A percentile compares a stretch with the other conserved stretches of the same genome.
phyloP scores from a whole-genome alignment of 306 rosid genomes.

The Hippophae gyantsensis region DNA sequence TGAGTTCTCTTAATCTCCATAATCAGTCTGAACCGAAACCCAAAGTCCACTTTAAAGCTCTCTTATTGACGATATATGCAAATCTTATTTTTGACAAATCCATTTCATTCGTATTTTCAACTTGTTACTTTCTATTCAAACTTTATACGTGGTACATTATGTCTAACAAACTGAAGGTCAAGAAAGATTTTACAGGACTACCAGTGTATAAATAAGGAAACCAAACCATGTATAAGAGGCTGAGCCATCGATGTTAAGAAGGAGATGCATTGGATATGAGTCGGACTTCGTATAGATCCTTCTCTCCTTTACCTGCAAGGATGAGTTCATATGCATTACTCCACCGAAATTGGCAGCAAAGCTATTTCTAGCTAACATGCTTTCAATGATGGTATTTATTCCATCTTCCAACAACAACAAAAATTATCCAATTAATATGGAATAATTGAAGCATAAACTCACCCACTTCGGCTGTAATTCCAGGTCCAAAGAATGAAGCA shows the following conservation, averaged over 20 bases:
- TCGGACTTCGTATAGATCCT: slow-evolving; percentile 62
- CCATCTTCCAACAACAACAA: background rate
- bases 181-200: slow-evolving; percentile 32
- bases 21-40: no score
- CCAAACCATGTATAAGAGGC: slow-evolving; percentile 20
- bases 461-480: slow-evolving; percentile 89
- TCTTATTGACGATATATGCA: no score
- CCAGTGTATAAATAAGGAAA: slow-evolving; percentile 24
- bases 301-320: slow-evolving; percentile 62
- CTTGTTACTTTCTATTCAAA: slow-evolving; percentile 19
- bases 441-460: slow-evolving; percentile 22
- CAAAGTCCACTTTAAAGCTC: no score
- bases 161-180: slow-evolving; percentile 24
- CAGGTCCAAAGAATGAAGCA: slow-evolving; percentile 92
- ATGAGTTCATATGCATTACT: slow-evolving; percentile 9
- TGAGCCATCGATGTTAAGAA: slow-evolving; percentile 24
- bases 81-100: no score
- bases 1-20: no score
- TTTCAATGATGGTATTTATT: background rate
- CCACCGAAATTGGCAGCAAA: background rate
- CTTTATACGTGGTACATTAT: slow-evolving; percentile 18
- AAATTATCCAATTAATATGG: slow-evolving; percentile 3
- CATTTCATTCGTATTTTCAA: no score
- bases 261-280: slow-evolving; percentile 52
- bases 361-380: background rate